Evolutionary conservation across 2,329 filamentous ascomycete species (phyloP).

Genomic region (Trichoderma harzianum): DNA sequence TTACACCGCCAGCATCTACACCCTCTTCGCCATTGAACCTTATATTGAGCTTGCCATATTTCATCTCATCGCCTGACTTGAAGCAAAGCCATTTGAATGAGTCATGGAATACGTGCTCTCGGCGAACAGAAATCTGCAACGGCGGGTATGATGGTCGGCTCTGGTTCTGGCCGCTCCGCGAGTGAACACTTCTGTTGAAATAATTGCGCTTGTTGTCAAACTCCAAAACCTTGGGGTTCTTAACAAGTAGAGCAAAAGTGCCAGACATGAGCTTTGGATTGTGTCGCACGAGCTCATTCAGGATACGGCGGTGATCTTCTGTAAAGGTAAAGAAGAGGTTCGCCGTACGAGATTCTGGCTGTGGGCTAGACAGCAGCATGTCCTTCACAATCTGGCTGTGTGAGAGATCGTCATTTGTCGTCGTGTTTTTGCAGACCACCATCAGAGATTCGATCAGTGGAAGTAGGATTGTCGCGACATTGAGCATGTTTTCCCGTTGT

Average conservation of each 20-base stretch:
- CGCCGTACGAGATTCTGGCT: constrained; percentile 77
- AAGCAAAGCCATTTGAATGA: constrained; percentile 98
- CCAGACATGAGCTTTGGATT: constrained; percentile 99
- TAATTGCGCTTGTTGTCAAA: constrained; percentile 99
- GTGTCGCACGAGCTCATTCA: constrained; percentile 95
- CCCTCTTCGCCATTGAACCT: constrained; percentile 97
- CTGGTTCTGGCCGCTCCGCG: constrained; percentile 61
- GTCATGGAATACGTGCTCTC: constrained; percentile 95
- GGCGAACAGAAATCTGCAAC: constrained; percentile 83
- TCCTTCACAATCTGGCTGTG: constrained; percentile 57
- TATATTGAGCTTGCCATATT: constrained; percentile 97
- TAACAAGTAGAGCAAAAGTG: constrained; percentile 91
- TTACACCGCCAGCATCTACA: constrained; percentile 95
- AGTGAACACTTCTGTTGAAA: constrained; percentile 90
- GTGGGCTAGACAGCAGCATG: constrained; percentile 67
- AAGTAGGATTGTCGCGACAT: constrained; percentile 91
- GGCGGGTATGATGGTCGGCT: constrained; percentile 66
- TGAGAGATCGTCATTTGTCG: constrained; percentile 64
- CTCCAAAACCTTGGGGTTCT: constrained; percentile 97
- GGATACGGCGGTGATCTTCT: constrained; percentile 92
- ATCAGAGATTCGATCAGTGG: constrained; percentile 95
- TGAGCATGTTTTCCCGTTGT: constrained; percentile 90
- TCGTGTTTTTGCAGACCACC: constrained; percentile 99
- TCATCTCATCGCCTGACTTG: constrained; percentile 95
- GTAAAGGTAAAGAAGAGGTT: constrained; percentile 96